Percentiles rank a stretch among this genome's conserved stretches.
Conservation (phyloP, 257 asterid genomes). For the Ballota nigra region DNA sequence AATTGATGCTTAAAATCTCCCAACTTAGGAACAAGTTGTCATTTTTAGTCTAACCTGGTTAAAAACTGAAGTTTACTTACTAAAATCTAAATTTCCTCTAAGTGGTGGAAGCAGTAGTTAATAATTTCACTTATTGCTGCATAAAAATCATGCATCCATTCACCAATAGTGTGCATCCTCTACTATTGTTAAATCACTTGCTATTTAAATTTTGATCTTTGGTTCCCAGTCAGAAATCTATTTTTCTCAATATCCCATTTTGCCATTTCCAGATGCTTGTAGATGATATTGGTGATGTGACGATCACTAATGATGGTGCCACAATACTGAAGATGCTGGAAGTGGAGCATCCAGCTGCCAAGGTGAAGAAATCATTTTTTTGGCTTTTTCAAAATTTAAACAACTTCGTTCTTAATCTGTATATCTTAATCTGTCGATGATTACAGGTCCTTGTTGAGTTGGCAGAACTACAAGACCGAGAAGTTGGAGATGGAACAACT, state of each 20-base stretch:
- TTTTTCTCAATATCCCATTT: not conserved
- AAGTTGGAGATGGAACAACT: slow-evolving; percentile 97
- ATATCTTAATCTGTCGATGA: not conserved
- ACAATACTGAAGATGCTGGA: slow-evolving; percentile 87
- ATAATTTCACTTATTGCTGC: not conserved
- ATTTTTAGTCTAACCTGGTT: not conserved
- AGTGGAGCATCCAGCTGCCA: slow-evolving; percentile 97
- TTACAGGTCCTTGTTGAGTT: slow-evolving; percentile 90
- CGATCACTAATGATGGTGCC: slow-evolving; percentile 94
- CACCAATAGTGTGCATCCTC: not conserved
- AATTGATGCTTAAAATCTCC: not conserved
- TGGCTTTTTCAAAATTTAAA: not conserved
- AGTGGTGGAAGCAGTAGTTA: not conserved
- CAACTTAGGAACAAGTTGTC: not conserved
- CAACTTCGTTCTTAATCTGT: not conserved
- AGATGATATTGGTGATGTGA: slow-evolving; percentile 94
- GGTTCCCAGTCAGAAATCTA: not conserved
- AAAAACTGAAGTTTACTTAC: not conserved
- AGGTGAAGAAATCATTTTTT: slow-evolving; percentile 39
- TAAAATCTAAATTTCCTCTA: not conserved
- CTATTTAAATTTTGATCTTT: not conserved
- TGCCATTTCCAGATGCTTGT: slow-evolving; percentile 71
- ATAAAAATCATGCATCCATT: not conserved
- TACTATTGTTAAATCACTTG: not conserved
- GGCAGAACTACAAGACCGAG: slow-evolving; percentile 95